Evolutionary conservation across 257 asterid species (phyloP), one percentile per base, ranked within the genome.

Genomic region (Scutellaria minor): DNA sequence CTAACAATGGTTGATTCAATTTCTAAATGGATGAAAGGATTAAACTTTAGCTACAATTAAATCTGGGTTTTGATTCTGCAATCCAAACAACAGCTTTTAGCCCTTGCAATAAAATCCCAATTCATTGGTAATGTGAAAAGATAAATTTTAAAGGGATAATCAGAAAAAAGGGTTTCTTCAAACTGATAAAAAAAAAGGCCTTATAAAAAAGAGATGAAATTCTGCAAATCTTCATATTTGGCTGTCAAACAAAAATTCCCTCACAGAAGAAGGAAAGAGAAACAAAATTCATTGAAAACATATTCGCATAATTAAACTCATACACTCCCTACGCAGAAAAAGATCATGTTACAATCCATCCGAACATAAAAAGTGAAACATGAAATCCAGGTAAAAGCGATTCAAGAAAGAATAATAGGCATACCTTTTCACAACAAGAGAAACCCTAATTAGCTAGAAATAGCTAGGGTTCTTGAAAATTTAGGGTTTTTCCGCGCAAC

Each of bases 401-500:
- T 60, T 11, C 31, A 46, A 53, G 7, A 50, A 56, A 15, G 11
- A 71, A 45, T 31, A 31, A 31, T 7, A 12, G 24, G 6, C 56
- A 51, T 61, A 72, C 80, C 79, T 66, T 66, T 57, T 20, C n/a
- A 35, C 74, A 66, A 20, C 51, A 57, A 7, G 37, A 68, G 37
- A 24, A 74, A 75, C 72, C 81, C 81, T 77, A 62, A 41, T 41
- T 63, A 50, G 54, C 37, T 31, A 44, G 27, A 45, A 27, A 27
- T n/a, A n/a, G n/a, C n/a, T 64, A 79, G 82, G 57, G 76, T 59
- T 65, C 58, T 42, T 67, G 74, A 72, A 59, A 64, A 76, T 44
- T 45, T 51, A 66, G 67, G 74, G 71, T 58, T 71, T 77, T 3
- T 15, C 74, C 85, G 83, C 45, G 82, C 75, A 55, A 79, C 61